Evolutionary conservation across 768 basidiomycete species (phyloP).

Genomic region (Tylopilus rubrobrunneus): DNA sequence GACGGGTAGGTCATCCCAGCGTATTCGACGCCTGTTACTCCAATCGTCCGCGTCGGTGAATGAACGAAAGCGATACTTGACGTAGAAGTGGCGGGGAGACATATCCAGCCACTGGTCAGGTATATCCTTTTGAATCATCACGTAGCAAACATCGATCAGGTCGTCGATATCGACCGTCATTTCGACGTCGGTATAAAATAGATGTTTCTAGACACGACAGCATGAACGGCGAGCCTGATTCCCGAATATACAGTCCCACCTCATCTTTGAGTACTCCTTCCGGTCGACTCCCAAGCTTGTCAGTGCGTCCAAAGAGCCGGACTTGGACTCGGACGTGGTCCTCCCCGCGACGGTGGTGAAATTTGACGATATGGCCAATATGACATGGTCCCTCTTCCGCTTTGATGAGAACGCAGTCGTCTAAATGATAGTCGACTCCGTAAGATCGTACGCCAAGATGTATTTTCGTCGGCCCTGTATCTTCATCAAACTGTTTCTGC

Average conservation of each 20-base stretch:
- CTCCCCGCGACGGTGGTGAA: conserved; percentile 25
- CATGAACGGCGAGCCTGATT: neutral
- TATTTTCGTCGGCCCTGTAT: conserved; percentile 28
- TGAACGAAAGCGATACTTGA: conserved; percentile 47
- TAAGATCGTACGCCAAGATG: conserved; percentile 42
- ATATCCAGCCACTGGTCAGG: conserved; percentile 45
- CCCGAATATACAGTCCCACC: conserved; percentile 30
- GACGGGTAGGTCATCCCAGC: conserved; percentile 35
- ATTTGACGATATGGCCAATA: conserved; percentile 49
- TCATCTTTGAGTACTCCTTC: conserved; percentile 47
- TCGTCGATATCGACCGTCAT: conserved; percentile 30
- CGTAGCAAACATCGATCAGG: conserved; percentile 48
- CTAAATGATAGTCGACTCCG: conserved; percentile 50
- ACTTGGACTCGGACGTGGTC: conserved; percentile 29
- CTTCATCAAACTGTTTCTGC: conserved; percentile 30
- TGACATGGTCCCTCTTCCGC: conserved; percentile 46
- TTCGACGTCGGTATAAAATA: conserved; percentile 55
- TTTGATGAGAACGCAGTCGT: conserved; percentile 59
- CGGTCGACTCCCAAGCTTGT: conserved; percentile 37
- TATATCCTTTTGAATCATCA: conserved; percentile 35
- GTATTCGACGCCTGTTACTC: conserved; percentile 32
- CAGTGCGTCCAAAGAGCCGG: conserved; percentile 49
- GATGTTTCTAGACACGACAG: conserved; percentile 44
- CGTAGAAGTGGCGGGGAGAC: conserved; percentile 58
- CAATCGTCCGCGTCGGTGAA: conserved; percentile 32